Evolutionary conservation across 768 basidiomycete species (phyloP).

Genomic region (Kwoniella dendrophila): DNA sequence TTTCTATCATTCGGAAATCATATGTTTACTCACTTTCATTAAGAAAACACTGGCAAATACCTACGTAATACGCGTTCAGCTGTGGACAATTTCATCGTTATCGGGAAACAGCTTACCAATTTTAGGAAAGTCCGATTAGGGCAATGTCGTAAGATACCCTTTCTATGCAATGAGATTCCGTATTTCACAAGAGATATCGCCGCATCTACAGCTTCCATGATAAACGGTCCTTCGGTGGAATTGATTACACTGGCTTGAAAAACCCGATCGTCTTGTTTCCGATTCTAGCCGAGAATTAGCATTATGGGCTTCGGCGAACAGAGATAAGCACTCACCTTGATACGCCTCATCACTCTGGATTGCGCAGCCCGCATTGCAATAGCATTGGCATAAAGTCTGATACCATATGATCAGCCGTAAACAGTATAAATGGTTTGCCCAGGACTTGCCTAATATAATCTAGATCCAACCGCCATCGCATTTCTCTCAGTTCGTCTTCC

Average conservation of each 20-base stretch:
- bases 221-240: constrained; percentile 7
- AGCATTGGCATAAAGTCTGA: constrained; percentile 6
- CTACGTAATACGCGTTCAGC: not conserved
- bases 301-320: not conserved
- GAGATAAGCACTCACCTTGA: not conserved
- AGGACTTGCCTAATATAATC: constrained; percentile 3
- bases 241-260: constrained; percentile 13
- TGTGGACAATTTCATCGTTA: not conserved
- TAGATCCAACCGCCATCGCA: constrained; percentile 6
- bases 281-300: not conserved
- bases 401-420: not conserved
- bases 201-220: constrained; percentile 12
- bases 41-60: constrained; percentile 9
- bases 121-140: constrained; percentile 1
- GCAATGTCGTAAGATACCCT: constrained; percentile 1
- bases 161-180: constrained; percentile 7
- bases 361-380: constrained; percentile 9
- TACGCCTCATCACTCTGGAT: constrained; percentile 2
- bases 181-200: constrained; percentile 7
- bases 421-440: not conserved
- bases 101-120: not conserved
- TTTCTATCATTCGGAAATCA: not conserved
- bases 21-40: constrained; percentile 6
- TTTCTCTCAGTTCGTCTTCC: constrained; percentile 9
- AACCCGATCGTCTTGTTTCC: constrained; percentile 6